Conservation (phyloP, 768 basidiomycete species). For the Trametes meyenii region DNA sequence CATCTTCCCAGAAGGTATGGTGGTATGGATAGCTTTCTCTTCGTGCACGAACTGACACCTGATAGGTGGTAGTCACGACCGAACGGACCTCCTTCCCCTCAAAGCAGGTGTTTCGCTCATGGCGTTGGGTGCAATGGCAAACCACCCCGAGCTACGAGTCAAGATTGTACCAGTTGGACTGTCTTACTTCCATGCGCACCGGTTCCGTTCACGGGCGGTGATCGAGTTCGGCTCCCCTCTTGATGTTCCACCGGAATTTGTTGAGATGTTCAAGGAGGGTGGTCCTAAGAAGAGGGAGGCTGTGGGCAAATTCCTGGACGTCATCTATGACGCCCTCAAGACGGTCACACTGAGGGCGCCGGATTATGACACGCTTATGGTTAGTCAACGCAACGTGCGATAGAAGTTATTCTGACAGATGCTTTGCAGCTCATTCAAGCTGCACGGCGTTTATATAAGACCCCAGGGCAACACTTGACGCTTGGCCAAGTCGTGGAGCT, state of each 20-base stretch:
- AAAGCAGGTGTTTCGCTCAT: conserved; percentile 98
- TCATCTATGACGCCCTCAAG: conserved; percentile 92
- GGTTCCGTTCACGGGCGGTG: conserved; percentile 95
- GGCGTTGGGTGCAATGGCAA: conserved; percentile 97
- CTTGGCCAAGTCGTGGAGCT: conserved; percentile 95
- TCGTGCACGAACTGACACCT: not conserved
- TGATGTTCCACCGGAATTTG: conserved; percentile 86
- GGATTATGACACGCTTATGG: conserved; percentile 98
- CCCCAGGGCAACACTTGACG: conserved; percentile 91
- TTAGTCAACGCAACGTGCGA: conserved; percentile 35
- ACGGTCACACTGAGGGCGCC: conserved; percentile 95
- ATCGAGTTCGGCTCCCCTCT: conserved; percentile 94
- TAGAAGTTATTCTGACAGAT: not conserved
- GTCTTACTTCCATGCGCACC: conserved; percentile 46
- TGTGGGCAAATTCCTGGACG: conserved; percentile 82
- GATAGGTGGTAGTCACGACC: conserved; percentile 96
- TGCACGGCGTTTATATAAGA: conserved; percentile 88
- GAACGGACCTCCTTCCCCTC: conserved; percentile 92
- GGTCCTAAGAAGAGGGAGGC: conserved; percentile 89
- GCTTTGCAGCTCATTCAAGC: conserved; percentile 87
- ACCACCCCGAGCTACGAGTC: conserved; percentile 81
- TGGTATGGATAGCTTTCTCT: conserved; percentile 38
- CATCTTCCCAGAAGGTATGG: conserved; percentile 94
- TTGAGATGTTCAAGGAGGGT: conserved; percentile 90
- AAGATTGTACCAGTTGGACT: conserved; percentile 77